Base-by-base conservation (phyloP, 176 grass and related monocot genomes). In the Tuctoria greenei region DNA sequence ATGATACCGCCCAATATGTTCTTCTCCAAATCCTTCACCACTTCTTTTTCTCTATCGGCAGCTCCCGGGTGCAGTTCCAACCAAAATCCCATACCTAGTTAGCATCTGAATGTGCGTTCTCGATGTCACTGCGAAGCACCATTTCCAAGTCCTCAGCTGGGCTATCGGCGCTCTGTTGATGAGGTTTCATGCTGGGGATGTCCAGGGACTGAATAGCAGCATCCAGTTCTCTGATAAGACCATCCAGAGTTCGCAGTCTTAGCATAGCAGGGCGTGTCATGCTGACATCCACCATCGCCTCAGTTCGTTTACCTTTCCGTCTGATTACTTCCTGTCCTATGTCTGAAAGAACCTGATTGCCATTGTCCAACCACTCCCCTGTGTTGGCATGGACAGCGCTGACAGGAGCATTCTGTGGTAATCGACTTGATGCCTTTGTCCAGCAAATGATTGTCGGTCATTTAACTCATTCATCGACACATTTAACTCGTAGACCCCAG, bases 1-100 rank as follows among this genome's bases (percentile, higher is more conserved):
- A 99, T 90, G 46, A 99, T 88, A 59, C 85, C 82, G 57, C 85
- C 85, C 61, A 93, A 42, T 63, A 95, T 82, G 74, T 86, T 88
- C 72, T 84, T 99, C 56, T 92, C 89, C 38, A 95, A 50, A 82
- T 92, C 91, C 79, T 44, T 92, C 15, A 73, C 54, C 7, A 99
- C 51, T 55, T 95, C 89, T 72, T 74, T 14, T 74, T 86, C 45
- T 92, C 82, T 27, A 92, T 26, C 0, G 73, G 77, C n/a, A 86
- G 45, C 51, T 66, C 37, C 11, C 24, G 35, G 0, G 72, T 31
- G 34, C 36, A 39, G 76, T 88, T 88, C 95, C 91, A 99, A 11
- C 85, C 85, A 36, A 92, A 90, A 73, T 92, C 89, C 95, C 95
- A 95, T 80, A 77, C 79, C 12, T 89, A 88, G 86, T 92, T 95